Base-by-base conservation (phyloP, 192 early-diverging fungal genomes). In the Coemansia sp. region DNA sequence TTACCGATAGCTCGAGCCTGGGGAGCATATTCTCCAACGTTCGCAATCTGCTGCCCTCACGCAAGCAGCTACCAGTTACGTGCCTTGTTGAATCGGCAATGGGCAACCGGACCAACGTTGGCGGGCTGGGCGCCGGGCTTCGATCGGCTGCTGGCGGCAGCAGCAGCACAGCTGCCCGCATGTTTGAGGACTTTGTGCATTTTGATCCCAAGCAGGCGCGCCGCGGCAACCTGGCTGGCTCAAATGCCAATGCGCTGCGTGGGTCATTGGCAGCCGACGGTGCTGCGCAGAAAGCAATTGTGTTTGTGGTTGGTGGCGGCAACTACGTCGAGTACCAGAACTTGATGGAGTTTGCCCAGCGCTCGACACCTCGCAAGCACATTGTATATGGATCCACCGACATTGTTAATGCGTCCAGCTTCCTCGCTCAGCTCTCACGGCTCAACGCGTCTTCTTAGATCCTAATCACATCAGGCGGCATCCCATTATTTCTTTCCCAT, bases 321-420 rank as follows among this genome's bases (percentile, higher is more conserved):
- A 97, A 97, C 72, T 99, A 98, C 80, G 81, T 95, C 55, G 97
- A 99, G 83, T 95, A 95, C 75, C 94, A 97, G 65, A 98, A 98
- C 77, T 67, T 98, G 68, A 86, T 88, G 78, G 96, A 98, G 80
- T 90, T 89, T 78, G 89, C 93, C 4, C 83, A 87, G 80, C 90
- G 89, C 31, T 76, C 76, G 39, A 64, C 72, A 62, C 85, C 83
- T 57, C 71, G 77, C 72, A 94, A 92, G 82, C 86, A 87, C 70
- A 93, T 99, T 55, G 89, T 88, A 2, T 99, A 99, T 82, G 97
- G 97, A 4, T 89, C 93, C 4, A 99, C 95, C 0, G 93, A 96
- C 47, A 84, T 99, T 59, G 49, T 94, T 61, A 92, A 87, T 37
- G 86, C 97, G 4, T 84, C 85, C 11, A 73, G 79, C 53, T 97